phyloP scores from a whole-genome alignment of 2,329 filamentous ascomycete genomes.

The Cordyceps javanica region DNA sequence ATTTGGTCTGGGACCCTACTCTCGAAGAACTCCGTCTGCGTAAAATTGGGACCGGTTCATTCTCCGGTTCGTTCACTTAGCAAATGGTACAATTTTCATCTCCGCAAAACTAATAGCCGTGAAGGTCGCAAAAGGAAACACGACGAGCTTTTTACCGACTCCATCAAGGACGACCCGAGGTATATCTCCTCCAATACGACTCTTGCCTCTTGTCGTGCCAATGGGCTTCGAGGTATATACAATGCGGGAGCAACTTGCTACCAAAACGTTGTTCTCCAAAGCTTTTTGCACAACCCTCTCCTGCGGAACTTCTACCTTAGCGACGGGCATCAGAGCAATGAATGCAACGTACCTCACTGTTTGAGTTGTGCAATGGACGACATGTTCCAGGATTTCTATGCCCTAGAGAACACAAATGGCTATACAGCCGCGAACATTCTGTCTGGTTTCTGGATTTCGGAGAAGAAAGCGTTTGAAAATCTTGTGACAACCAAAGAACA shows the following conservation, averaged over 20 bases:
- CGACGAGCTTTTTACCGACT: conserved; percentile 61
- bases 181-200: conserved; percentile 75
- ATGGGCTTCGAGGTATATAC: conserved; percentile 85
- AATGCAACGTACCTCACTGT: conserved; percentile 60
- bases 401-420: conserved; percentile 72
- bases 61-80: conserved; percentile 48
- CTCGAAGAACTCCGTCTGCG: conserved; percentile 68
- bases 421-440: conserved; percentile 88
- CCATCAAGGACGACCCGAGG: conserved; percentile 63
- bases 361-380: conserved; percentile 67
- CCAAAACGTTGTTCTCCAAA: conserved; percentile 93
- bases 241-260: conserved; percentile 99
- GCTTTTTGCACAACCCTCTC: conserved; percentile 87
- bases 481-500: conserved; percentile 90
- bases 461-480: conserved; percentile 64
- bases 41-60: conserved; percentile 61
- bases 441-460: conserved; percentile 82
- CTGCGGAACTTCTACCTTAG: conserved; percentile 88
- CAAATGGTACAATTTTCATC: not conserved
- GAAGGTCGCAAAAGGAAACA: conserved; percentile 67
- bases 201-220: conserved; percentile 75
- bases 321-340: conserved; percentile 75
- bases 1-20: conserved; percentile 77
- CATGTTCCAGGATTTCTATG: conserved; percentile 67
- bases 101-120: conserved; percentile 5